A percentile compares a stretch with the other conserved stretches of the same genome.
phyloP scores from a whole-genome alignment of 371 early-diverging fungal species.

The Umbelopsis sp. region DNA sequence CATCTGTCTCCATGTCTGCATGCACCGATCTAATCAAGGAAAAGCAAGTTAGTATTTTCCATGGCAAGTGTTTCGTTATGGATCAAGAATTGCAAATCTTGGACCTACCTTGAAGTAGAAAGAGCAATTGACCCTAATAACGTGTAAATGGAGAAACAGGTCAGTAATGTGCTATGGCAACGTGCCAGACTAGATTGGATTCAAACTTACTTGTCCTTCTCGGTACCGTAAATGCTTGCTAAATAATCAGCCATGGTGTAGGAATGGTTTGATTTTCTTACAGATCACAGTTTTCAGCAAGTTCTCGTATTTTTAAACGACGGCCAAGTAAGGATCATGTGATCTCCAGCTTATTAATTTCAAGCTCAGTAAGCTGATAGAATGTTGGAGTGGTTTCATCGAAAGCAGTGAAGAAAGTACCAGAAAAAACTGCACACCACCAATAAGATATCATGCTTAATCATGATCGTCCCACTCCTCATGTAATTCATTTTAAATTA shows the following conservation, averaged over 20 bases:
- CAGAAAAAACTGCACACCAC: too few species aligned
- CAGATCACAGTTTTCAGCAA: not conserved
- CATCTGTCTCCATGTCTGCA: constrained; percentile 98
- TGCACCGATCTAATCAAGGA: constrained; percentile 78
- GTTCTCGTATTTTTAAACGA: not conserved
- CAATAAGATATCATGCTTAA: too few species aligned
- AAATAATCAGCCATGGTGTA: constrained; percentile 81
- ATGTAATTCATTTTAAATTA: too few species aligned
- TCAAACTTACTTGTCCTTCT: constrained; percentile 86
- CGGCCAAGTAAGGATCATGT: too few species aligned
- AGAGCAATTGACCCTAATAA: constrained; percentile 91
- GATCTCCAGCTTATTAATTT: too few species aligned
- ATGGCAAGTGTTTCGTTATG: not conserved
- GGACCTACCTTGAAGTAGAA: constrained; percentile 90
- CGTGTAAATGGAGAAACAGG: constrained; percentile 5
- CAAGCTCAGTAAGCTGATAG: too few species aligned
- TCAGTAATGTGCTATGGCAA: constrained; percentile 2
- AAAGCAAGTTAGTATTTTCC: not conserved
- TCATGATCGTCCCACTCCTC: too few species aligned
- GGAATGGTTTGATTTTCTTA: too few species aligned
- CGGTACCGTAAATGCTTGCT: constrained; percentile 93
- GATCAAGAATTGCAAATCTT: not conserved
- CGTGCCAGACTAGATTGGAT: not conserved
- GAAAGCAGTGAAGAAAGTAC: too few species aligned
- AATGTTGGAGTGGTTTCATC: too few species aligned